phyloP scores from a whole-genome alignment of 2,329 filamentous ascomycete species.

The Apiospora phragmitis region DNA sequence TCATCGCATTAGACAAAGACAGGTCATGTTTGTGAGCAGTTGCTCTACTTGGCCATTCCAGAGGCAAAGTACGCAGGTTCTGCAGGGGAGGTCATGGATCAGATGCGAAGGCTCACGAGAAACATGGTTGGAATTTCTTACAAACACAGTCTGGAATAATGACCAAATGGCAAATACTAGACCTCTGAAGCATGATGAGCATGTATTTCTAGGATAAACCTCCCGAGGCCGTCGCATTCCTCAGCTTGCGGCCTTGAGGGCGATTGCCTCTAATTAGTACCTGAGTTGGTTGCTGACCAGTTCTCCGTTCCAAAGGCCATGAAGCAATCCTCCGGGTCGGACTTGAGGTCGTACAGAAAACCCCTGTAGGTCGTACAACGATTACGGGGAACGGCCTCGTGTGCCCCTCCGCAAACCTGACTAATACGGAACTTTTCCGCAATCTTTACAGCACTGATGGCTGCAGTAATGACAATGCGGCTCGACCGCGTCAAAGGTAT shows the following conservation, averaged over 20 bases:
- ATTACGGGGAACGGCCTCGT: not conserved
- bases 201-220: not conserved
- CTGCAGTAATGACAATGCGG: not conserved
- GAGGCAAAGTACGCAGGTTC: not conserved
- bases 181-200: not conserved
- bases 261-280: not conserved
- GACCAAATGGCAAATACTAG: not conserved
- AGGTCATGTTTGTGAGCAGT: not conserved
- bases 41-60: not conserved
- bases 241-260: not conserved
- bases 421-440: not conserved
- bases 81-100: not conserved
- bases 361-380: too few species aligned
- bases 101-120: not conserved
- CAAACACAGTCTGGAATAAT: not conserved
- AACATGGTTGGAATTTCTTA: not conserved
- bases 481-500: not conserved
- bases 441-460: not conserved
- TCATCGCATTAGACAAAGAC: not conserved
- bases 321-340: not conserved
- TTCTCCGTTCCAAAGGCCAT: not conserved
- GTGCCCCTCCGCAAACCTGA: not conserved
- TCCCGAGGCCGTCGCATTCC: not conserved
- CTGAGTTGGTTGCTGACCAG: not conserved
- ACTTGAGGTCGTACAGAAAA: not conserved